phyloP scores from a whole-genome alignment of 257 asterid species.

The Jaltomata sinuosa region DNA sequence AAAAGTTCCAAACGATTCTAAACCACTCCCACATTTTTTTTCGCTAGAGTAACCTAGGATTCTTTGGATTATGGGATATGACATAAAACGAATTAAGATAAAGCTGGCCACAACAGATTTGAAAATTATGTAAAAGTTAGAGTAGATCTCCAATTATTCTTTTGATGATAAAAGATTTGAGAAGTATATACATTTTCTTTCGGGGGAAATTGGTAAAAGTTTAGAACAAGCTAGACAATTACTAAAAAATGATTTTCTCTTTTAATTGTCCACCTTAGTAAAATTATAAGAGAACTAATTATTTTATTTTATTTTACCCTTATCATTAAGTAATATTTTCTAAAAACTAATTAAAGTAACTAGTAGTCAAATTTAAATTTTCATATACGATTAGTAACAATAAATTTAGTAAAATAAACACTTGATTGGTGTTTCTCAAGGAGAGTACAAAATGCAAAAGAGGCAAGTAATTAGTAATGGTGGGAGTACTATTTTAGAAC shows the following conservation, averaged over 20 bases:
- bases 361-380: no score
- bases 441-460: background rate
- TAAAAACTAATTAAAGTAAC: background rate
- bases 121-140: background rate
- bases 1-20: background rate
- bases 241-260: background rate
- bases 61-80: background rate
- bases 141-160: background rate
- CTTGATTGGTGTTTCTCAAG: no score
- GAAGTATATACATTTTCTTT: background rate
- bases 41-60: background rate
- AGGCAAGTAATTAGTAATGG: background rate
- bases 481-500: background rate
- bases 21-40: background rate
- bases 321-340: background rate
- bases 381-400: background rate
- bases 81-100: background rate
- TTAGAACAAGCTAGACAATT: background rate
- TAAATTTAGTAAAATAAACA: background rate
- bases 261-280: background rate
- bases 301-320: background rate
- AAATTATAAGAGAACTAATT: no score
- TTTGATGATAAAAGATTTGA: background rate
- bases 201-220: background rate
- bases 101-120: background rate